Base-by-base conservation (phyloP, 2,329 filamentous ascomycete species). In the Aspergillus pseudoglaucus region DNA sequence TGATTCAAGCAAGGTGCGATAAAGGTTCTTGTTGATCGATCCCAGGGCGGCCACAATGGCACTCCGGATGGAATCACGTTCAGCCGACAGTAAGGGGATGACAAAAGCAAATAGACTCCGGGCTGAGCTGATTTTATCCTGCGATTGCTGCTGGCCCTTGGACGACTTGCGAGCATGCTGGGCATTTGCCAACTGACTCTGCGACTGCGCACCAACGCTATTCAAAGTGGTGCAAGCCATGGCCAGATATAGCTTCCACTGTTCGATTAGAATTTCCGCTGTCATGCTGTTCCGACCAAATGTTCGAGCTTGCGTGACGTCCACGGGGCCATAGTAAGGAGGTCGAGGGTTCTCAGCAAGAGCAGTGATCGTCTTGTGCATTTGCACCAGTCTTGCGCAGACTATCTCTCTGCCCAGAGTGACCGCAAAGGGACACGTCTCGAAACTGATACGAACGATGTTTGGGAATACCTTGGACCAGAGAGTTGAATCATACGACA, bases 401-500 rank as follows among this genome's bases (percentile, higher is more conserved):
- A 98, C 87, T 49, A 96, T 81, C 61, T 97, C 91, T 50, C 94
- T 82, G 22, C 89, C 90, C 42, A 97, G 81, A 0, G 88, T 90
- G 30, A 97, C 88, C 2, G 91, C 90, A 59, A 95, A 90, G 0
- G 89, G 88, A 59, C 91, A 98, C 50, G 86, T 86, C 56, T 96
- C 88, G 61, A 89, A 94, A 49, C 90, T 89, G 56, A 95, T 85
- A 9, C 89, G 83, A 48, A 98, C 87, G 27, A 98, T 78, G 60
- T 96, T 97, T 3, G 93, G 94, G 60, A 98, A 98, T 15, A 97
- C 85, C 63, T 97, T 98, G 71, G 93, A 94, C 93, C 93, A 98
- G 10, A 98, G 73, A 0, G 90, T 95, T 2, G 89, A 85, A 64
- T 98, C 93, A 60, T 97, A 96, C 0, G 90, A 89, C 22, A 93